Base-by-base conservation (phyloP, 176 grass and related monocot genomes). In the Oryza nivara region DNA sequence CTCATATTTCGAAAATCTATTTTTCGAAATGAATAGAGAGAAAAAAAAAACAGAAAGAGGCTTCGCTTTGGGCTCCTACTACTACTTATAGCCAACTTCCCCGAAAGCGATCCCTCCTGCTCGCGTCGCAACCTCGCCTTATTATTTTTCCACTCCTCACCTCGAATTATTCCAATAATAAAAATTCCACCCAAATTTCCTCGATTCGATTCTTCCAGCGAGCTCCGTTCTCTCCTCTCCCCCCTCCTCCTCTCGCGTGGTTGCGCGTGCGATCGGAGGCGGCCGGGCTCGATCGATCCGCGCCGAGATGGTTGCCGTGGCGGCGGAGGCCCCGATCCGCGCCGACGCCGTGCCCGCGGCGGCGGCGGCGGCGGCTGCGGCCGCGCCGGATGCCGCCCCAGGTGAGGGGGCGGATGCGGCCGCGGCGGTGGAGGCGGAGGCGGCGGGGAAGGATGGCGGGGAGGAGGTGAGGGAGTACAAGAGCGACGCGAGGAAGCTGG, bases 401-500 rank as follows among this genome's bases (percentile, higher is more conserved):
- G 43, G n/a, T 28, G 70, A 22, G 52, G 48, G 38, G 76, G 77
- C 15, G 45, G 67, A 44, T 6, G 38, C 19, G 1, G 69, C 12
- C 9, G 35, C 13, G 0, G 68, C 34, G 1, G 68, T 44, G 43
- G 43, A 44, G 43, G 43, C 43, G 43, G 43, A 9, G 7, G 47
- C 11, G 5, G 52, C 35, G 35, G 84, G 38, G 16, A 83, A 70
- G 76, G 72, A 32, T 20, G 10, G 83, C 84, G 82, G 86, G 68
- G 93, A 89, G 84, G 95, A 88, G 74, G 88, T 81, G 51, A 78
- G 79, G 92, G 81, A 92, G 47, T 94, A 90, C 85, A 85, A 76
- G 88, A 90, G 92, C 54, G 94, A 92, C 14, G 84, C 91, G 25
- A 78, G 86, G 88, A 90, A 94, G 88, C 88, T 97, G 65, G 94